Percentiles rank a stretch among this genome's conserved stretches.
Evolutionary conservation across 768 basidiomycete genomes (phyloP).

Genomic region (Lactarius hatsudake): DNA sequence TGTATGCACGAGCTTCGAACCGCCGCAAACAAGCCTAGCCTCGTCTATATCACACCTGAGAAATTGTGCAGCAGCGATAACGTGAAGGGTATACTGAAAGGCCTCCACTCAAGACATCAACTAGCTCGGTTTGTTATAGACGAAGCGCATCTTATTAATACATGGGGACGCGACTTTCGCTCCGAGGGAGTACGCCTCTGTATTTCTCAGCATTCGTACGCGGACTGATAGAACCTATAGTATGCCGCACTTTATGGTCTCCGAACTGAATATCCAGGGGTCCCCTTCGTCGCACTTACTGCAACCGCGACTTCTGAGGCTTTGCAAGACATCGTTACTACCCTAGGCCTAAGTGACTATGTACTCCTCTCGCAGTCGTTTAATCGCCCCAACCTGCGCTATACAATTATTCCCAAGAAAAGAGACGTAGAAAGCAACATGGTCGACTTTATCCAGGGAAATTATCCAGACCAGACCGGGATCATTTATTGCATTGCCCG

Average conservation of each 20-base stretch:
- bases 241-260: conserved; percentile 40
- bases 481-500: conserved; percentile 83
- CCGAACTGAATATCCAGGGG: conserved; percentile 67
- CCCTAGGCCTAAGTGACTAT: conserved; percentile 59
- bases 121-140: conserved; percentile 93
- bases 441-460: conserved; percentile 58
- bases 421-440: conserved; percentile 55
- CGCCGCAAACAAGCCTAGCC: conserved; percentile 48
- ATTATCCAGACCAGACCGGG: conserved; percentile 61
- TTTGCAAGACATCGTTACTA: conserved; percentile 72
- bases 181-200: conserved; percentile 33
- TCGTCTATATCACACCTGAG: conserved; percentile 93
- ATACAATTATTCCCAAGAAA: conserved; percentile 56
- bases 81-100: conserved; percentile 46
- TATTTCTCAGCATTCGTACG: neutral
- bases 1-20: conserved; percentile 45
- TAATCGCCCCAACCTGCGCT: conserved; percentile 89
- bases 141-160: conserved; percentile 92
- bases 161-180: conserved; percentile 94
- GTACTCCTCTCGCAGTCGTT: conserved; percentile 77
- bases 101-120: conserved; percentile 53
- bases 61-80: conserved; percentile 61
- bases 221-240: conserved; percentile 33
- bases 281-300: conserved; percentile 95
- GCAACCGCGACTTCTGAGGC: conserved; percentile 86